Base-by-base conservation (phyloP, 306 rosid genomes). In the Vigna reflexopilosa region DNA sequence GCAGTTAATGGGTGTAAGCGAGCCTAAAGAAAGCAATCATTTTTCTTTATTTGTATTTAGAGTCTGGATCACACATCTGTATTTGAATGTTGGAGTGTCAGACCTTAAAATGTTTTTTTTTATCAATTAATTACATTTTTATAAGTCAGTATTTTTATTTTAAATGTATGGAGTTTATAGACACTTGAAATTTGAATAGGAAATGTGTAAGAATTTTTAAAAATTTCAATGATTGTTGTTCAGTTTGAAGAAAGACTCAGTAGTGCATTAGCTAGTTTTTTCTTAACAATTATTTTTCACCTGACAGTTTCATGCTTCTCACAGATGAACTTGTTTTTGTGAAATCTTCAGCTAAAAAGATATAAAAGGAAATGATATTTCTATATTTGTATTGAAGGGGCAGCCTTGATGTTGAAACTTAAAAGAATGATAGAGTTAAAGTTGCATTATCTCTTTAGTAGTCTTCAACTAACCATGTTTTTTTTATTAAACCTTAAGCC, bases 151-250 rank as follows among this genome's bases (percentile, higher is more conserved):
- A 32, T 62, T 62, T 32, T 16, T 62, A 62, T 62, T 34, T 44
- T 32, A 32, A 62, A 34, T 62, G 16, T 62, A 61, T 30, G 45
- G 69, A 34, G 15, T 28, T 63, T 36, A n/a, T 12, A 62, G 24
- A 16, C 47, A n/a, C 11, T 63, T 38, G 70, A 64, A 36, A 64
- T 63, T 63, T 7, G 19, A 34, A 34, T 63, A 38, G 40, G 70
- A n/a, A 64, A 36, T 63, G 68, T 32, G 24, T 63, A 4, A 16
- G 7, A 7, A 3, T 5, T 34, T 63, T 61, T 30, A 11, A 63
- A 16, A 7, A 2, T 16, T 63, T 12, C 44, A 16, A 63, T 63
- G 68, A 63, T 32, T 34, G 2, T 61, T 63, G 6, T 61, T 61
- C 67, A 61, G 22, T 61, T 61, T 61, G 44, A 9, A 61, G 5